Evolutionary conservation across 345 rosid species (phyloP).

Genomic region (Aquilaria malaccensis): DNA sequence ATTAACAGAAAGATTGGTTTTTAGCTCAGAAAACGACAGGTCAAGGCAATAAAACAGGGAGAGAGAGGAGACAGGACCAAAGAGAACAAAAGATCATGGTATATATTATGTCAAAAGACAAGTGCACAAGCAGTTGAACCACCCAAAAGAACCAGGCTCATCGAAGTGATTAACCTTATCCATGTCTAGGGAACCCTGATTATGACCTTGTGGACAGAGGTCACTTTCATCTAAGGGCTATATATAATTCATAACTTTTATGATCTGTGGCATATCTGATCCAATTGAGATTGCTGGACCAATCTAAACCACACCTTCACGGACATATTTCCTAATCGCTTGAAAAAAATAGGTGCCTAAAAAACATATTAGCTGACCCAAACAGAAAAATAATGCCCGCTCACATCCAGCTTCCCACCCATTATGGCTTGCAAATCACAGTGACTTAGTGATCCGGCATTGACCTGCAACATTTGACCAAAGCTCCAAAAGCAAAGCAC

Average conservation of each 20-base stretch:
- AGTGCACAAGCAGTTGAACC: not conserved
- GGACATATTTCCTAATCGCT: too few species aligned
- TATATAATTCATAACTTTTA: not conserved
- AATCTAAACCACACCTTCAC: constrained; percentile 2
- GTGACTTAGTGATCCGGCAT: too few species aligned
- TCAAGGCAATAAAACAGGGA: not conserved
- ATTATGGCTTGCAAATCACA: too few species aligned
- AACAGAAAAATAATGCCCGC: too few species aligned
- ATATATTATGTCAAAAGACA: not conserved
- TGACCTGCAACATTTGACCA: too few species aligned
- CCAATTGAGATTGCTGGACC: constrained; percentile 2
- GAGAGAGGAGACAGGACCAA: not conserved
- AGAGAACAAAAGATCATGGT: not conserved
- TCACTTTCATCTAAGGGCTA: constrained; percentile 18
- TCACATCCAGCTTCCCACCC: too few species aligned
- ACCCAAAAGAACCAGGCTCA: constrained; percentile 5
- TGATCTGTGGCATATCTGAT: not conserved
- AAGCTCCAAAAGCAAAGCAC: too few species aligned
- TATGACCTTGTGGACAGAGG: constrained; percentile 10
- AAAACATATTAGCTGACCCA: too few species aligned
- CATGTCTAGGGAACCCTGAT: constrained; percentile 1
- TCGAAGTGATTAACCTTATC: constrained; percentile 13
- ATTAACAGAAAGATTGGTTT: too few species aligned
- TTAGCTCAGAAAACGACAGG: not conserved
- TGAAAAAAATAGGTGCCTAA: too few species aligned